Base-by-base conservation (phyloP, 495 filamentous ascomycete genomes). In the Xylaria venustula region DNA sequence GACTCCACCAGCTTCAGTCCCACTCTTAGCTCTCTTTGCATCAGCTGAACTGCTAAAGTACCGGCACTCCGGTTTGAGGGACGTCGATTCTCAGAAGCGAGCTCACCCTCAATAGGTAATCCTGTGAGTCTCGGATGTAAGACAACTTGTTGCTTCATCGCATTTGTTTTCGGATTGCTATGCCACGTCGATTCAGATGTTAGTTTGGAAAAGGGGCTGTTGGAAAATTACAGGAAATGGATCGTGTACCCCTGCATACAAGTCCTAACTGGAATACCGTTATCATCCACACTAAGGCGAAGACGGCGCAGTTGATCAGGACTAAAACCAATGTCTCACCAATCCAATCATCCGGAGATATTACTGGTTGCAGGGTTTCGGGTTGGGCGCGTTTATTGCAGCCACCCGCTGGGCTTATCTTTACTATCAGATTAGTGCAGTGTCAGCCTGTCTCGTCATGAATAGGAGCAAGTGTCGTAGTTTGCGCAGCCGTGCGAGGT, bases 41-140 rank as follows among this genome's bases (percentile, higher is more conserved):
- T 37, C 32, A 52, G 49, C 32, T 37, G 32, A 52, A 52, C 15
- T 22, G 26, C 8, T n/a, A 34, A 52, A 36, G 51, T 54, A 54
- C 51, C 15, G 51, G 20, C 22, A 25, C 40, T 25, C 12, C 22
- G 30, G 50, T 9, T 41, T 17, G 36, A 54, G 19, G 7, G 25
- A 7, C 23, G 11, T 37, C 19, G 2, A n/a, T 52, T 37, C 32
- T n/a, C 6, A 0, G 5, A 25, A 30, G 19, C 37, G 7, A 8
- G 37, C 37, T 40, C 37, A 40, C 7, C 14, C 5, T 34, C 30
- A 34, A 34, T 40, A 7, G 37, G 7, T 12, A 22, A 23, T 37
- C 3, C 12, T 19, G 14, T 15, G 12, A 37, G 19, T 40, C 30
- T 52, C 5, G 19, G 49, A 36, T 52, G 7, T n/a, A 52, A 20